Evolutionary conservation across 768 basidiomycete genomes (phyloP), one percentile per base, ranked within the genome.

Genomic region (Lyophyllum semitale): DNA sequence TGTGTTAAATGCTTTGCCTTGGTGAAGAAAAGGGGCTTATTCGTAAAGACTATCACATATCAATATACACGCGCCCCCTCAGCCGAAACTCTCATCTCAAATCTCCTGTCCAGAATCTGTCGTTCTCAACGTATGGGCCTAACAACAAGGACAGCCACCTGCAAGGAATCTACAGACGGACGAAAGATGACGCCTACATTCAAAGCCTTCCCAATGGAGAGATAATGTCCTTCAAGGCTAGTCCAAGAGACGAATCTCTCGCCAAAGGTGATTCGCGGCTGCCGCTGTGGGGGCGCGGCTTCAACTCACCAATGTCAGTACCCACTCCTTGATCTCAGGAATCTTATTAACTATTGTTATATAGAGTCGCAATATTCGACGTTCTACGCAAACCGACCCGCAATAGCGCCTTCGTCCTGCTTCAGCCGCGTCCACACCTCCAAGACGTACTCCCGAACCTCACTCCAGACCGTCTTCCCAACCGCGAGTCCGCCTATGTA

Each of bases 111-210:
- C 96, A 98, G 63, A 91, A 91, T 50, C 81, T 98, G 15, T 85
- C 87, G 0, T 97, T 95, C 71, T 96, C 95, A 0, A 84, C 88
- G 0, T 98, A 98, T 69, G 93, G 94, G 0, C 94, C 96, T 5
- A 95, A 95, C 68, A 93, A 89, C 65, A 86, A 89, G 69, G 92
- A 95, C 67, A 84, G 81, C 59, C 73, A 81, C 8, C 64, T 87
- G 12, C 95, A 96, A 65, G 73, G 83, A 4, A 68, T 82, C 9
- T 98, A 96, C 74, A 80, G 78, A 7, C 85, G 80, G 33, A 89
- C 91, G 1, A 84, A 85, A 35, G 94, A 97, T 68, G 81, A 88
- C 56, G 72, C 78, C 25, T 96, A 96, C 70, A 81, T 94, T 41
- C 92, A 95, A 63, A 81, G 89, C 25, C 76, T 91, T 2, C 86